phyloP scores from a whole-genome alignment of 768 basidiomycete species.

The Tricholoma terreum region DNA sequence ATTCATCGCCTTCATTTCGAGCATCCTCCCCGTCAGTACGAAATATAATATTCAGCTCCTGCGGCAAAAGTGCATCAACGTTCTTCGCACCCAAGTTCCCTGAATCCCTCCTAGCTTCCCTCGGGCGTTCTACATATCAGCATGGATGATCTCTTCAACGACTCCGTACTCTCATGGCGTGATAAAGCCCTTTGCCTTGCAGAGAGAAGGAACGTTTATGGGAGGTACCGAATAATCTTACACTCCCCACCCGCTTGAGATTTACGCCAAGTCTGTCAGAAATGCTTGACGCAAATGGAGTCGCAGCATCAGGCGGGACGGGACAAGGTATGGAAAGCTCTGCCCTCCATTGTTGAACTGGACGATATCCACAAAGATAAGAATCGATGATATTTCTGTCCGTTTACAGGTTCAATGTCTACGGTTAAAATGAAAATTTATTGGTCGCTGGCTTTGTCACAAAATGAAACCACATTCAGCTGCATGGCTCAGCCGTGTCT shows the following conservation, averaged over 20 bases:
- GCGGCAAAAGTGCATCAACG: conserved; percentile 37
- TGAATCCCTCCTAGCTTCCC: conserved; percentile 39
- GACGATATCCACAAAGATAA: conserved; percentile 35
- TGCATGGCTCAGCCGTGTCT: too few species aligned
- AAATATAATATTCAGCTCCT: conserved; percentile 39
- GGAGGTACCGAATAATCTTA: conserved; percentile 35
- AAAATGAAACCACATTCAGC: too few species aligned
- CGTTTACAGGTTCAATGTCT: too few species aligned
- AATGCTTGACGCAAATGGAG: conserved; percentile 28
- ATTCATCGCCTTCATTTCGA: conserved; percentile 39
- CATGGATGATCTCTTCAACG: conserved; percentile 32
- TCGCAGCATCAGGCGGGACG: conserved; percentile 31
- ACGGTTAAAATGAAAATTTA: too few species aligned
- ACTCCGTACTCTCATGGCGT: conserved; percentile 36
- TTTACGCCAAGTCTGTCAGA: conserved; percentile 35
- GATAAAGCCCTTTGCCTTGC: conserved; percentile 41
- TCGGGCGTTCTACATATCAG: conserved; percentile 45
- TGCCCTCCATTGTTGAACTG: conserved; percentile 37
- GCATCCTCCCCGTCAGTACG: conserved; percentile 40
- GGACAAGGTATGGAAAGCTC: conserved; percentile 34
- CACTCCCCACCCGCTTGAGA: conserved; percentile 35
- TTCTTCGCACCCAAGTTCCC: conserved; percentile 40
- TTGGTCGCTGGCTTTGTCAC: too few species aligned
- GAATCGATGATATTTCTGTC: conserved; percentile 22
- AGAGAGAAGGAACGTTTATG: conserved; percentile 39